Conservation (phyloP, 2,329 filamentous ascomycete genomes). For the Alternaria viburni region DNA sequence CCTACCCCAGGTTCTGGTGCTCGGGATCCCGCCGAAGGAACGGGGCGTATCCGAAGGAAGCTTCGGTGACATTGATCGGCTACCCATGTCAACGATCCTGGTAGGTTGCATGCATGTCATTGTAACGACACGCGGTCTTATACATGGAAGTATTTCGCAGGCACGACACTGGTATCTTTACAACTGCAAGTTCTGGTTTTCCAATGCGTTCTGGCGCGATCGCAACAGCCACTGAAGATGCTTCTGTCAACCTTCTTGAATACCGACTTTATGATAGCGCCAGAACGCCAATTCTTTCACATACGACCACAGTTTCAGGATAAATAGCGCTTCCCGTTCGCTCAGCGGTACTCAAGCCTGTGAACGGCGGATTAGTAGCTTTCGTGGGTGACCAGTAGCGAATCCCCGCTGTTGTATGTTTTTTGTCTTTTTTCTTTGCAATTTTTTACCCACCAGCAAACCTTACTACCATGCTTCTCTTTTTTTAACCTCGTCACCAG, state of each 20-base stretch:
- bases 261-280: neutral
- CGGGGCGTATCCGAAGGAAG: constrained; percentile 12
- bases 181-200: neutral
- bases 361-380: constrained; percentile 8
- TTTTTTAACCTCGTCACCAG: neutral
- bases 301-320: constrained; percentile 6
- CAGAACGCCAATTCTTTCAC: neutral
- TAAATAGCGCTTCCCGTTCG: constrained; percentile 7
- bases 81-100: constrained; percentile 20
- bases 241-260: neutral
- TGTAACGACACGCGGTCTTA: constrained; percentile 2
- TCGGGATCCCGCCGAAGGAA: constrained; percentile 9
- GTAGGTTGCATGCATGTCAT: constrained; percentile 11
- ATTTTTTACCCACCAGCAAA: neutral
- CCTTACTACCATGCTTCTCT: neutral
- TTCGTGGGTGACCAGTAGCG: constrained; percentile 12
- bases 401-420: constrained; percentile 19
- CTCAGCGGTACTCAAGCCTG: constrained; percentile 6
- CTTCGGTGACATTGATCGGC: constrained; percentile 10
- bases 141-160: neutral
- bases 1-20: constrained; percentile 11
- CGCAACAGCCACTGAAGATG: neutral
- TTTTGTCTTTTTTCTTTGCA: neutral
- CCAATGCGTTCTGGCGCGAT: neutral
- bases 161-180: neutral